Percentiles rank a stretch among this genome's conserved stretches.
phyloP scores from a whole-genome alignment of 192 early-diverging fungal species.

The Coemansia nantahalensis region DNA sequence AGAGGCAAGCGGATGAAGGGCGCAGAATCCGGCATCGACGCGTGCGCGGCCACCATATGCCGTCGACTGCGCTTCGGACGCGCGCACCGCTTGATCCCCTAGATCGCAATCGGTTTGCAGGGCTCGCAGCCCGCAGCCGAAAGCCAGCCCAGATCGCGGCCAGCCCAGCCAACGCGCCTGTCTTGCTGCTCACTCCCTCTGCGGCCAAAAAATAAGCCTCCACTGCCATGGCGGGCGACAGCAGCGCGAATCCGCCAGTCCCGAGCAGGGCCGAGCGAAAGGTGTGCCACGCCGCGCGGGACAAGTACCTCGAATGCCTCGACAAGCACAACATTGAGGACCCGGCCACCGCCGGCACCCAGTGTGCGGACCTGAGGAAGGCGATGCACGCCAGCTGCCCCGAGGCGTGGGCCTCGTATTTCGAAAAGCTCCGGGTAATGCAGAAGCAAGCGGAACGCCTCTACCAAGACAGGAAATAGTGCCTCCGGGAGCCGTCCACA shows the following conservation, averaged over 20 bases:
- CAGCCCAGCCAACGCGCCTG: no score
- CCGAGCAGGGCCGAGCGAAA: slow-evolving; percentile 65
- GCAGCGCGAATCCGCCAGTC: slow-evolving; percentile 17
- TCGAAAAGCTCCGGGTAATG: slow-evolving; percentile 34
- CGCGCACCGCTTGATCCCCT: no score
- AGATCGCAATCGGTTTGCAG: no score
- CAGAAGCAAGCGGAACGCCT: slow-evolving; percentile 22
- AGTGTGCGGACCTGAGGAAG: slow-evolving; percentile 39
- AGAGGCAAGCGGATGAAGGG: no score
- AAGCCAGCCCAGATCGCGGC: no score
- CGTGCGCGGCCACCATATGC: no score
- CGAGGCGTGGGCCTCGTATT: slow-evolving; percentile 37
- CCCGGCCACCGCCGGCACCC: slow-evolving; percentile 48
- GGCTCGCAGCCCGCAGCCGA: no score
- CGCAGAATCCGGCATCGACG: no score
- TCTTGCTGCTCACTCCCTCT: no score
- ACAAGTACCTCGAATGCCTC: slow-evolving; percentile 78
- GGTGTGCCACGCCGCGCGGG: slow-evolving; percentile 74
- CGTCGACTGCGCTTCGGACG: no score
- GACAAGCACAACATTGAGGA: slow-evolving; percentile 61
- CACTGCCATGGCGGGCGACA: slow-evolving; percentile 1
- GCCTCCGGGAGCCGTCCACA: no score
- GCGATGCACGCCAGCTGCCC: slow-evolving; percentile 35
- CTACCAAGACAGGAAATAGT: slow-evolving; percentile 1
- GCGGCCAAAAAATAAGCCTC: no score